These are phyloP conservation scores for Hamamelis virginiana DNA, from an alignment of 164 flowering plant genomes.

Conservation along the genomic window DNA sequence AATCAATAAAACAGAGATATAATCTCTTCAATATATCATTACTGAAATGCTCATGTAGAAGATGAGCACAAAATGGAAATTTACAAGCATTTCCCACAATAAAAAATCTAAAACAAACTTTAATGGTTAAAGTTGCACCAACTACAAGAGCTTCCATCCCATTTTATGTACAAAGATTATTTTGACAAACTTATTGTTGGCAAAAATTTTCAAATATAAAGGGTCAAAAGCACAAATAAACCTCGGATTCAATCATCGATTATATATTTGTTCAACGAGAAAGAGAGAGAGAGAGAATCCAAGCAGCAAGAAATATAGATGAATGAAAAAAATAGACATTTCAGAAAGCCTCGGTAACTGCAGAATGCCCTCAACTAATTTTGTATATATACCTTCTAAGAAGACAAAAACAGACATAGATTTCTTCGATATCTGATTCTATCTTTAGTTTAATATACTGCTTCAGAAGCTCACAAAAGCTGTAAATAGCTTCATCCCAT, in stretches of 20 bases:
- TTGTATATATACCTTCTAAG: constrained; percentile 64
- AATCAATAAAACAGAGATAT: neutral
- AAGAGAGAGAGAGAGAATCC: neutral
- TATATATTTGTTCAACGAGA: neutral
- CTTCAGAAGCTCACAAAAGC: constrained; percentile 69
- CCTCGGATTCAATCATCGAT: neutral
- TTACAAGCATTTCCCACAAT: neutral
- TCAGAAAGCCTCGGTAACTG: neutral
- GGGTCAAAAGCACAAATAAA: neutral
- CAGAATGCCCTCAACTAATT: neutral
- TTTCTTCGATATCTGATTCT: constrained; percentile 78
- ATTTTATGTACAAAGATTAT: neutral
- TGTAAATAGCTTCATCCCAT: constrained; percentile 39
- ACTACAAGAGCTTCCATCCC: neutral
- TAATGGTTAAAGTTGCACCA: neutral
- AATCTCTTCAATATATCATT: neutral
- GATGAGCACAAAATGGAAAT: neutral
- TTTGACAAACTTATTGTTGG: neutral
- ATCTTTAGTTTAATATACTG: constrained; percentile 73
- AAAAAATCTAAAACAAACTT: neutral
- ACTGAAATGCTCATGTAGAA: neutral
- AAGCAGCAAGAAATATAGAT: neutral
- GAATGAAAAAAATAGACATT: neutral
- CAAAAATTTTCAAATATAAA: neutral
- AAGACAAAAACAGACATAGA: constrained; percentile 70